These are phyloP conservation scores for Termitomyces eurrhizus DNA, from an alignment of 768 basidiomycete genomes.

Conservation along the genomic window DNA sequence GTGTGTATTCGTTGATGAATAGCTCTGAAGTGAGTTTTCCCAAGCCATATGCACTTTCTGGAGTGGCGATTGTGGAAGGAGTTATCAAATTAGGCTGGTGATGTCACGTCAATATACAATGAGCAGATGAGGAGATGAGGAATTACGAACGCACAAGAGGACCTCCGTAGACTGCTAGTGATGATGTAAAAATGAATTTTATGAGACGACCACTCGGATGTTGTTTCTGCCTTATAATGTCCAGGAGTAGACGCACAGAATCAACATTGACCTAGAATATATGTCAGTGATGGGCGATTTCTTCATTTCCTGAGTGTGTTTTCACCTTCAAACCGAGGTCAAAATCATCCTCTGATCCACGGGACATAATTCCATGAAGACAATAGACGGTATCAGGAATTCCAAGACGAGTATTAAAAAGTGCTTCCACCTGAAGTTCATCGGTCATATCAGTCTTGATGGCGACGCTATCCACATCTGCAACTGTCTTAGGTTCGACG, in stretches of 20 bases:
- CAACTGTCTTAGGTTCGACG: constrained; percentile 32
- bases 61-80: constrained; percentile 46
- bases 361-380: constrained; percentile 60
- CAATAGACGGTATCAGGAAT: constrained; percentile 43
- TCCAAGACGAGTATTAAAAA: constrained; percentile 37
- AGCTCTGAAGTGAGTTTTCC: constrained; percentile 53
- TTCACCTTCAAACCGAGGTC: constrained; percentile 48
- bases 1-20: constrained; percentile 55
- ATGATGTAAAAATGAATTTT: constrained; percentile 58
- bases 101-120: not conserved
- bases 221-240: constrained; percentile 28
- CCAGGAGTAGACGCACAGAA: constrained; percentile 44
- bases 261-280: constrained; percentile 47
- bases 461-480: constrained; percentile 24
- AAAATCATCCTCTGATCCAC: constrained; percentile 58
- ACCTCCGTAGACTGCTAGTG: constrained; percentile 58
- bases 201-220: constrained; percentile 23
- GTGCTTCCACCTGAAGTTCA: constrained; percentile 25
- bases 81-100: constrained; percentile 39
- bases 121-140: not conserved
- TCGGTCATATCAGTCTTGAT: constrained; percentile 41
- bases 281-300: not conserved
- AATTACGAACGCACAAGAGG: constrained; percentile 31
- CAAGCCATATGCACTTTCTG: constrained; percentile 55
- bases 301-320: not conserved